Base-by-base conservation (phyloP, 768 basidiomycete species). In the Lactifluus echinatus region DNA sequence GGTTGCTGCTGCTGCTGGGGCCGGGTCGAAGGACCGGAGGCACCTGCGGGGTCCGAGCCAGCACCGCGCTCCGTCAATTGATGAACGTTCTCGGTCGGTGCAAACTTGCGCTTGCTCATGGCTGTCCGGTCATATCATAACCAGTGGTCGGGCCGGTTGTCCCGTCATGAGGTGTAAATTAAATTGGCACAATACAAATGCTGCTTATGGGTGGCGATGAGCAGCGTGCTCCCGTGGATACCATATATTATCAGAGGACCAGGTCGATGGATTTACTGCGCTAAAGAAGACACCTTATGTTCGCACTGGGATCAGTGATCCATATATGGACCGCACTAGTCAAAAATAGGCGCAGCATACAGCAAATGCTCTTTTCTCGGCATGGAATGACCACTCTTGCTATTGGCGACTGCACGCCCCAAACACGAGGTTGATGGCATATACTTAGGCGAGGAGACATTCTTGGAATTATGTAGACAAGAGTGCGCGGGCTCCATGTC, bases 21-120 rank as follows among this genome's bases (percentile, higher is more conserved):
- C n/a, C n/a, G n/a, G n/a, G 36, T 46, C 14, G 53, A 59, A 31
- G 53, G 52, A 10, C 47, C 47, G 2, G 64, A 24, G 56, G 52
- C 8, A 34, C 15, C 36, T 50, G 62, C 3, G 63, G 62, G n/a
- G 61, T 59, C 17, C 14, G 40, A 37, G 42, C 26, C 59, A 53
- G 46, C 55, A 54, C 11, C 63, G 50, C 8, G 62, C 8, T 49
- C 40, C 19, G 48, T 28, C 54, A 47, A 40, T 14, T 19, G 50
- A 14, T 31, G 61, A 31, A 58, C 33, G 19, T 57, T 51, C 7
- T 50, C 48, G 39, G 65, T 59, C 11, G 50, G 36, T 15, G 14
- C 48, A 2, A 57, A 40, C 45, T 66, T 68, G 52, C 67, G 61
- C 48, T 66, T 68, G 14, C 56, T 51, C 59, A 61, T 63, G 45